Percentiles rank a stretch among this genome's conserved stretches.
Conservation (phyloP, 495 filamentous ascomycete genomes). For the Aspergillus steynii region DNA sequence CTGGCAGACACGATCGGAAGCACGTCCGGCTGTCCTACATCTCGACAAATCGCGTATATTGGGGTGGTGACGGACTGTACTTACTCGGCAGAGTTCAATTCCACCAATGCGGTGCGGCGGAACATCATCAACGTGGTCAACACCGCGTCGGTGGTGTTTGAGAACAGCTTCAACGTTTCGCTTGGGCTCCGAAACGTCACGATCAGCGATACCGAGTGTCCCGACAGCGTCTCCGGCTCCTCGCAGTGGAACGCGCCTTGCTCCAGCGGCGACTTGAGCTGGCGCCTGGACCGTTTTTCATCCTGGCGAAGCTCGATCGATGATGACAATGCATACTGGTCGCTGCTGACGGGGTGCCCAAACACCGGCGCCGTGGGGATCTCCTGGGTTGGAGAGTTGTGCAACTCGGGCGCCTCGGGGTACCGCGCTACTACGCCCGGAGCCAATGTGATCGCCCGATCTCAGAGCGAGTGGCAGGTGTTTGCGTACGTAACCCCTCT, state of each 20-base stretch:
- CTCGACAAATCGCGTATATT: conserved; percentile 76
- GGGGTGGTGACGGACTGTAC: conserved; percentile 84
- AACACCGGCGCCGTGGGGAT: conserved; percentile 73
- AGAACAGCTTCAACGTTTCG: conserved; percentile 85
- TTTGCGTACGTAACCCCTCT: conserved; percentile 53
- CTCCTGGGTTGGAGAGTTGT: conserved; percentile 85
- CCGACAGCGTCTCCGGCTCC: conserved; percentile 54
- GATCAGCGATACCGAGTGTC: conserved; percentile 66
- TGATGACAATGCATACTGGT: conserved; percentile 84
- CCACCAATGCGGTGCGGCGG: conserved; percentile 52
- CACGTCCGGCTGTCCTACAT: conserved; percentile 73
- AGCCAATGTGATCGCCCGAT: conserved; percentile 81
- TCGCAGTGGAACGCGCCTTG: conserved; percentile 78
- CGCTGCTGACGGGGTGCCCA: conserved; percentile 75
- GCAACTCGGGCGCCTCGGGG: conserved; percentile 39
- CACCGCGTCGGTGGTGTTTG: conserved; percentile 75
- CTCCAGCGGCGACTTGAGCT: conserved; percentile 57
- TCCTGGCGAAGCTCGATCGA: conserved; percentile 68
- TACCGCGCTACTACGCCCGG: conserved; percentile 29
- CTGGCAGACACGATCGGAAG: conserved; percentile 56
- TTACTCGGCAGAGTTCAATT: conserved; percentile 67
- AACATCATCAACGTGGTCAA: conserved; percentile 81
- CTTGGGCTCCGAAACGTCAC: conserved; percentile 78
- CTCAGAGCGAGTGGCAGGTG: conserved; percentile 72
- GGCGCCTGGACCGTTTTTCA: conserved; percentile 78